phyloP scores from a whole-genome alignment of 2,329 filamentous ascomycete genomes.

The Colletotrichum nymphaeae region DNA sequence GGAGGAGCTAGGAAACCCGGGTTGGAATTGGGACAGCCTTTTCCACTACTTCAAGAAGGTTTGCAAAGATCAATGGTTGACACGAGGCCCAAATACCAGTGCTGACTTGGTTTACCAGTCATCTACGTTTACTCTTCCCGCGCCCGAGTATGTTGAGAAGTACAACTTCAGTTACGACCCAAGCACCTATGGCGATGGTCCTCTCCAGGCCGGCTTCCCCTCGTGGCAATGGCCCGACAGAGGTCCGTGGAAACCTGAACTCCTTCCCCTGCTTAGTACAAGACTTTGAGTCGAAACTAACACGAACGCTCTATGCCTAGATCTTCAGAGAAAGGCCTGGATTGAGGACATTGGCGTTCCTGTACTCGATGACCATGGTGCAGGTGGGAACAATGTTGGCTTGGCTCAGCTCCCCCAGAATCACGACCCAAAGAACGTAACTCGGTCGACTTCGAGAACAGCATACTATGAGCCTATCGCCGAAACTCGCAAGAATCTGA shows the following conservation, averaged over 20 bases:
- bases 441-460: conserved; percentile 47
- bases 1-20: conserved; percentile 54
- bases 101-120: conserved; percentile 47
- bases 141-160: conserved; percentile 41
- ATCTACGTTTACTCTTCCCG: conserved; percentile 44
- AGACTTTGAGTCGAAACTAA: no score
- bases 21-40: conserved; percentile 58
- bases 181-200: conserved; percentile 39
- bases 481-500: conserved; percentile 49
- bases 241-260: conserved; percentile 6
- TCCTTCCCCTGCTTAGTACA: no score
- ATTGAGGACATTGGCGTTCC: conserved; percentile 31
- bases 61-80: neutral
- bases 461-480: conserved; percentile 47
- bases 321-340: conserved; percentile 24
- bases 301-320: neutral
- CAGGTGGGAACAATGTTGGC: conserved; percentile 35
- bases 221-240: conserved; percentile 41
- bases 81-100: neutral
- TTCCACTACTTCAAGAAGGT: conserved; percentile 59
- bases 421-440: conserved; percentile 51
- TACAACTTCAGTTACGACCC: conserved; percentile 39
- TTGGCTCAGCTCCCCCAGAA: conserved; percentile 45
- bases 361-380: conserved; percentile 34
- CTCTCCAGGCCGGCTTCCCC: conserved; percentile 39